phyloP scores from a whole-genome alignment of 2,329 filamentous ascomycete species.

The Alternaria arborescens region DNA sequence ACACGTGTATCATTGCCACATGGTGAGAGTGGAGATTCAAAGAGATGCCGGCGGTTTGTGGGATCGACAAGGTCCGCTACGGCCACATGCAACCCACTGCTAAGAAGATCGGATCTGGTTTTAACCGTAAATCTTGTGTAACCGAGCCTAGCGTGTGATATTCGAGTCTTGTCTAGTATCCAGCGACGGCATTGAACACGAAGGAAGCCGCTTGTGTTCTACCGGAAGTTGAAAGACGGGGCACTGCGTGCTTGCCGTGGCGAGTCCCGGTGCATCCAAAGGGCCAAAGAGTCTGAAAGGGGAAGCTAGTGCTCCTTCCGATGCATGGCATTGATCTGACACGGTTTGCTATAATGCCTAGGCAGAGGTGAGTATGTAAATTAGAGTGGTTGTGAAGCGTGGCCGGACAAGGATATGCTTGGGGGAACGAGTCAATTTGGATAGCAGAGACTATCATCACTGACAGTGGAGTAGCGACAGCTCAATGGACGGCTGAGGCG shows the following conservation, averaged over 20 bases:
- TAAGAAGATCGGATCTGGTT: constrained; percentile 9
- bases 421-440: too few relatives aligned
- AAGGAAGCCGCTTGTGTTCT: background rate
- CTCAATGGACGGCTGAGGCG: background rate
- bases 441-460: too few relatives aligned
- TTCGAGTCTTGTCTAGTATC: background rate
- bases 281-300: background rate
- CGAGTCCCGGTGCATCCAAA: background rate
- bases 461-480: background rate
- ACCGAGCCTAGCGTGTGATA: background rate
- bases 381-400: background rate
- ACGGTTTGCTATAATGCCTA: background rate
- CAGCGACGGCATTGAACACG: background rate
- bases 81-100: constrained; percentile 6
- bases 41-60: background rate
- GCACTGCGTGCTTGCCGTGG: background rate
- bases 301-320: background rate
- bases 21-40: constrained; percentile 13
- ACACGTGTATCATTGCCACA: constrained; percentile 17
- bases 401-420: too few relatives aligned
- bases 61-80: constrained; percentile 11
- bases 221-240: background rate
- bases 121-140: constrained; percentile 14
- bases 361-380: background rate
- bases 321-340: constrained; percentile 2